Base-by-base conservation (phyloP, 2,329 filamentous ascomycete genomes). In the Epichloe brachyelytri region DNA sequence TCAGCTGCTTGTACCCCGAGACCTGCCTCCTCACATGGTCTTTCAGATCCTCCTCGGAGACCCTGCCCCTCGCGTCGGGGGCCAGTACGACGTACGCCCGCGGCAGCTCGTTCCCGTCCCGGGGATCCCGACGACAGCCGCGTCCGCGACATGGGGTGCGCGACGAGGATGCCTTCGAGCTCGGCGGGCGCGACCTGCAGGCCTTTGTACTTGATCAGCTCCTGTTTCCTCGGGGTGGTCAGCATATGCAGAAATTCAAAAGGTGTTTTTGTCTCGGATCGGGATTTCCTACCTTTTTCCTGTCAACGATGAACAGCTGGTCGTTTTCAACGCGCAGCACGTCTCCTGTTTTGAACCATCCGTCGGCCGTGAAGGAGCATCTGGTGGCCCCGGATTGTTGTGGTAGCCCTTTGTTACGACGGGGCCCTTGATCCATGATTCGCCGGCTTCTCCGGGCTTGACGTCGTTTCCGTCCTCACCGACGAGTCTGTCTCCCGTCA, bases 341-440 rank as follows among this genome's bases (percentile, higher is more conserved):
- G 60, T 94, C 88, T 0, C 87, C 88, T 0, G 87, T 90, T 60
- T 83, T 83, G 72, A 91, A 89, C 73, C 84, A 94, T 4, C 68
- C 71, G 20, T 70, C 65, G 3, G 45, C 10, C 0, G 61, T 63
- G 50, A 88, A 77, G 0, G 82, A 77, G 48, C 81, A 76, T 1
- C 67, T 68, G 1, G 84, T 88, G 0, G 80, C 84, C 55, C 71
- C 0, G 76, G 71, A 56, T 89, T 88, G 57, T 82, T 82, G 56
- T 80, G 73, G 59, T 88, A 90, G 7, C 84, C 86, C 65, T 79
- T 78, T 58, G 84, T 85, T 19, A 88, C 70, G 55, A 86, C 83
- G 0, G 85, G 84, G 0, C 86, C 85, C 49, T 80, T 79, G 43
- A 88, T 72, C 71, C 82, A 81, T 1, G 85, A 68, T 62, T 86